Percentiles rank a stretch among this genome's conserved stretches.
Evolutionary conservation across 2,329 filamentous ascomycete species (phyloP).

Genomic region (Tolypocladium cylindrosporum): DNA sequence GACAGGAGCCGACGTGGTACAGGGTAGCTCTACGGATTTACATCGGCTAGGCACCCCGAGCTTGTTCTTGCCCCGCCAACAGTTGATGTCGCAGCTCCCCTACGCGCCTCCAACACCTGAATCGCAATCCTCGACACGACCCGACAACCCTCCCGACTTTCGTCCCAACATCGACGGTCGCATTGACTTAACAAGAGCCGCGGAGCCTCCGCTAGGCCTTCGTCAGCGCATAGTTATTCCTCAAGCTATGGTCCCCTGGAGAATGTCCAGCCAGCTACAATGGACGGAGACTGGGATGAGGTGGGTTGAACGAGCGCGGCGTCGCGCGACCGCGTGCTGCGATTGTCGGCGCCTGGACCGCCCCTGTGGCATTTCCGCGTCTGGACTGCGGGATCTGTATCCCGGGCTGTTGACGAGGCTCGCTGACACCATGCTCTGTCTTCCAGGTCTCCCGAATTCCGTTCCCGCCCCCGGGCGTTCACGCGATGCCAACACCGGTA

Average conservation of each 20-base stretch:
- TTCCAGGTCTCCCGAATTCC: slow-evolving; percentile 67
- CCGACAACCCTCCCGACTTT: too few relatives aligned
- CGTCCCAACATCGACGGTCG: neutral
- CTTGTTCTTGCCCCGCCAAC: slow-evolving; percentile 1
- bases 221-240: slow-evolving; percentile 2
- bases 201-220: slow-evolving; percentile 3
- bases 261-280: slow-evolving; percentile 32
- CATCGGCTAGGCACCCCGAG: neutral
- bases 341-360: neutral
- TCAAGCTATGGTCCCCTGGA: slow-evolving; percentile 22
- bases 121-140: slow-evolving; percentile 1
- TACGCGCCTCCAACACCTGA: neutral
- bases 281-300: slow-evolving; percentile 63
- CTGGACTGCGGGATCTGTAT: neutral
- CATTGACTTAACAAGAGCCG: slow-evolving; percentile 3
- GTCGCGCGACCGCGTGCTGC: neutral
- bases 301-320: slow-evolving; percentile 18
- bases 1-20: neutral
- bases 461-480: slow-evolving; percentile 66
- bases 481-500: slow-evolving; percentile 60
- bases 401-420: neutral
- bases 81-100: neutral
- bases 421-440: slow-evolving; percentile 7
- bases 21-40: neutral
- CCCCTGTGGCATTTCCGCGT: neutral